These are phyloP conservation scores for Zymoseptoria ardabiliae DNA, from an alignment of 2,329 filamentous ascomycete species.

Conservation along the genomic window DNA sequence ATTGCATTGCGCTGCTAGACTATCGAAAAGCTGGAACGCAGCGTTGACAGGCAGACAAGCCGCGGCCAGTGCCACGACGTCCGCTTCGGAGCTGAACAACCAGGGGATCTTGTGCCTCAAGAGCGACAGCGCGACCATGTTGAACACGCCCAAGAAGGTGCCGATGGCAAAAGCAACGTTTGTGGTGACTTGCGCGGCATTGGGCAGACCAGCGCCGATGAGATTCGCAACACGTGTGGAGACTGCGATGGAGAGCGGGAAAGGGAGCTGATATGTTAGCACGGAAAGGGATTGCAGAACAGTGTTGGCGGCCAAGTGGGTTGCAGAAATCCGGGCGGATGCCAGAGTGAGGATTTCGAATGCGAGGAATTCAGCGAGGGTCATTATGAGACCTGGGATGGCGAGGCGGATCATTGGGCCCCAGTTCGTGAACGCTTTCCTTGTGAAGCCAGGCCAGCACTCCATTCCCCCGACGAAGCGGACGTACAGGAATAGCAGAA, in stretches of 20 bases:
- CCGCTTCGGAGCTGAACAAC: slow-evolving; percentile 63
- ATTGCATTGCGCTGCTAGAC: slow-evolving; percentile 69
- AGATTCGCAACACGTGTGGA: slow-evolving; percentile 87
- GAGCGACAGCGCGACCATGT: slow-evolving; percentile 60
- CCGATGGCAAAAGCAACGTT: slow-evolving; percentile 65
- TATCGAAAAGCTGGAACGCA: slow-evolving; percentile 84
- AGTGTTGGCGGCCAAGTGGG: slow-evolving; percentile 78
- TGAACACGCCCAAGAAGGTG: slow-evolving; percentile 67
- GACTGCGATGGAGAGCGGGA: slow-evolving; percentile 80
- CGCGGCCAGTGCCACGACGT: slow-evolving; percentile 60
- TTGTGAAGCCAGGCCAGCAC: slow-evolving; percentile 76
- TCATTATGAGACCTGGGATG: slow-evolving; percentile 84
- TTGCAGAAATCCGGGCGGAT: slow-evolving; percentile 69
- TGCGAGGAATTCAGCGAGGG: slow-evolving; percentile 77
- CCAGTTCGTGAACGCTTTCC: slow-evolving; percentile 66
- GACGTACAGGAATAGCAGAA: slow-evolving; percentile 68
- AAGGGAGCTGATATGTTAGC: slow-evolving; percentile 84
- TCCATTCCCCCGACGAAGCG: slow-evolving; percentile 62
- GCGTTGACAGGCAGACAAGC: slow-evolving; percentile 71
- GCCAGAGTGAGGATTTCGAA: slow-evolving; percentile 88
- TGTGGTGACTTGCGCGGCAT: slow-evolving; percentile 72
- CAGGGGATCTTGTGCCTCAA: slow-evolving; percentile 67
- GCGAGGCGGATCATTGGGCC: slow-evolving; percentile 79
- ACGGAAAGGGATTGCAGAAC: slow-evolving; percentile 71
- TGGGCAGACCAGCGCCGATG: slow-evolving; percentile 76